phyloP scores from a whole-genome alignment of 2,329 filamentous ascomycete genomes.

The Aspergillus flavus region DNA sequence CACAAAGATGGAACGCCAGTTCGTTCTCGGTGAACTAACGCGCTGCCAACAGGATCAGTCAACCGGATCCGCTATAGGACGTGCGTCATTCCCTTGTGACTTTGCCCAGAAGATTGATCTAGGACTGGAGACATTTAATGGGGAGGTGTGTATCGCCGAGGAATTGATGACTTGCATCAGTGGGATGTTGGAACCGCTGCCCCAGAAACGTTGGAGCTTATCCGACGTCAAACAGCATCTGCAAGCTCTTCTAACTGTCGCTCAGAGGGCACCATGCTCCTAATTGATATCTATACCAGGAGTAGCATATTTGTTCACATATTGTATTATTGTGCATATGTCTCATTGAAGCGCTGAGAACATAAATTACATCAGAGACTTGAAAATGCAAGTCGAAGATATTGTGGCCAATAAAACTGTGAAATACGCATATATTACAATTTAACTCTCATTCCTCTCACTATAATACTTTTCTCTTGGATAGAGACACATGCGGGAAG shows the following conservation, averaged over 20 bases:
- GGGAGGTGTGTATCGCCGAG: constrained; percentile 33
- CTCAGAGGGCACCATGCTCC: constrained; percentile 12
- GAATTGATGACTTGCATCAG: constrained; percentile 41
- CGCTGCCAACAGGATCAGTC: constrained; percentile 22
- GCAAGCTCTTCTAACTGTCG: constrained; percentile 29
- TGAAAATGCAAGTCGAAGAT: neutral
- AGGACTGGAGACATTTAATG: constrained; percentile 29
- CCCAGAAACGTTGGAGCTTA: constrained; percentile 41
- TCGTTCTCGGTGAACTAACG: constrained; percentile 46
- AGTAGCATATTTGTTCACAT: neutral
- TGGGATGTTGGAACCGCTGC: constrained; percentile 45
- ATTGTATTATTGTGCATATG: neutral
- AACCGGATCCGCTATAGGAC: neutral
- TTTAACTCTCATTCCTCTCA: too few relatives aligned
- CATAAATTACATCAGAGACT: neutral
- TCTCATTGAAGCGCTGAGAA: neutral
- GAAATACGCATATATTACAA: neutral
- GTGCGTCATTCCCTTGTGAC: constrained; percentile 37
- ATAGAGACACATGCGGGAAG: neutral
- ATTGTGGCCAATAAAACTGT: neutral
- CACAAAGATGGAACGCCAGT: constrained; percentile 52
- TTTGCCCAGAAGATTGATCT: constrained; percentile 41
- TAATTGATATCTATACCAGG: neutral
- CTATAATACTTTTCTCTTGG: too few relatives aligned
- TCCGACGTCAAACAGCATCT: constrained; percentile 38